Evolutionary conservation across 1,284 basidiomycete genomes (phyloP), one percentile per base, ranked within the genome.

Genomic region (Blastosporella zonata): DNA sequence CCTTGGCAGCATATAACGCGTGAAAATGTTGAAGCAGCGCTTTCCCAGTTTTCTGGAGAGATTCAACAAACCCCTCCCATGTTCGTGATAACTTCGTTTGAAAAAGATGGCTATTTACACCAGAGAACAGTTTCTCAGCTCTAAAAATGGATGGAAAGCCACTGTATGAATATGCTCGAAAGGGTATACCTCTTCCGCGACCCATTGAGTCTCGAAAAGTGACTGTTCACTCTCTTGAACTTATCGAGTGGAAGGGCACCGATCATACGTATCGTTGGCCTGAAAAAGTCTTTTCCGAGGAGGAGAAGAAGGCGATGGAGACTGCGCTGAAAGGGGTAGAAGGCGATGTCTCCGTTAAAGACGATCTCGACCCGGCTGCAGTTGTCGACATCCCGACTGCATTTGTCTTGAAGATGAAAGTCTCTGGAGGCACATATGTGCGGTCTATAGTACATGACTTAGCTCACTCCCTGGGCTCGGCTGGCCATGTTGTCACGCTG

Each of bases 141-240:
- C 74, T 99, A 35, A 96, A 97, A 67, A 99, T 99, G 92, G 94
- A 99, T 59, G 97, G 97, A 1, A 94, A 84, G 67, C 90, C 93
- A 1, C 67, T 99, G 23, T 95, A 99, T 66, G 96, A 99, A 62
- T 99, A 99, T 64, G 97, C 97, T 10, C 82, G 97, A 2, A 80
- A 89, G 62, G 89, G 88, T 8, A 87, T 88, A 43, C 91, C 94
- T 0, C 78, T 99, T 12, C 97, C 97, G 17, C 82, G 95, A 8
- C 90, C 95, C 3, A 97, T 99, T 55, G 92, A 95, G 59, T 68
- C 86, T 38, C 84, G 97, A n/a, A 77, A 82, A 55, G 89, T 91
- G 23, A 90, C 82, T 2, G 83, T 99, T 6, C 82, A 90, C 60
- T 82, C 86, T 8, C 75, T 99, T 44, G 79, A 87, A 59, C 68